Base-by-base conservation (phyloP, 305 asterid species). In the Fraxinus dipetala region DNA sequence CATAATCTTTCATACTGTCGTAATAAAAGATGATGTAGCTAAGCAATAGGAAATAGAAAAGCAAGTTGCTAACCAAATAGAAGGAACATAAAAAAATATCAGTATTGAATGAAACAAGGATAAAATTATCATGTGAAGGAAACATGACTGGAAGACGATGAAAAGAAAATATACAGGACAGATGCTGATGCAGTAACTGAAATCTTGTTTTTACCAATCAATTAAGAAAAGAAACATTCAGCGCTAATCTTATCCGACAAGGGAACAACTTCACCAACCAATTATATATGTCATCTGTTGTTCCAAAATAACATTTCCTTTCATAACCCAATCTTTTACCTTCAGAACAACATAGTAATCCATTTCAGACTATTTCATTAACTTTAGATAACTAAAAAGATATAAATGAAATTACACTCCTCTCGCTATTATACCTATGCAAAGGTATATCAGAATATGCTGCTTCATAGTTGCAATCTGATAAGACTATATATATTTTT, bases 1-100 rank as follows among this genome's bases (percentile, higher is more conserved):
- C 99, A 38, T 96, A 96, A 85, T 96, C 99, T 85, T 93, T 86
- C 98, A 96, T 91, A 79, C 99, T 96, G 83, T 83, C 83, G 36
- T 40, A 86, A 74, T 34, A 83, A 73, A 83, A 77, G 80, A 77
- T 24, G 72, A 31, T 69, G 13, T 43, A 74, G n/a, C 36, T 85
- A 65, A 87, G 86, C 48, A 75, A 72, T 22, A 4, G 56, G 16
- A 73, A 22, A 20, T 9, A 32, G 34, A 28, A 28, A 69, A 30
- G 38, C 22, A 31, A 69, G 22, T 30, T 14, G 75, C 38, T 1
- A 69, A 31, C 3, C 22, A n/a, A 80, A 69, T 30, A 13, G 3
- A 13, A 24, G 73, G 38, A 63, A 24, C 72, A 9, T 63, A 22
- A 11, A 61, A 8, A 10, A 67, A 40, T 26, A 67, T 5, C 5